Conservation (phyloP, 176 grass and related monocot genomes). For the Pharus latifolius region DNA sequence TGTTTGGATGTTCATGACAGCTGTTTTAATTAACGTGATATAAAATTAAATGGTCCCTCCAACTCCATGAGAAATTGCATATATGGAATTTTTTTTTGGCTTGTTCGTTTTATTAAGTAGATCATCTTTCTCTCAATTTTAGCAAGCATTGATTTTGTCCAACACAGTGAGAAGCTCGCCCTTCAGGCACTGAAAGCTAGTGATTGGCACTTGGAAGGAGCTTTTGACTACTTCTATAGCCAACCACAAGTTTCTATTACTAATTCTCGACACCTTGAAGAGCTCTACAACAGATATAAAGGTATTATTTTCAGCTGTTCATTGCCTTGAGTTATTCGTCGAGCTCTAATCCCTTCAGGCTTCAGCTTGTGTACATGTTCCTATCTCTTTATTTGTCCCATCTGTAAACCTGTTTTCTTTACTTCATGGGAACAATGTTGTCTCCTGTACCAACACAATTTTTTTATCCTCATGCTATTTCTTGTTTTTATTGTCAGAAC, state of each 20-base stretch:
- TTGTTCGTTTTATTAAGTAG: not conserved
- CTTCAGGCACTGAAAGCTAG: slow-evolving; percentile 93
- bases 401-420: not conserved
- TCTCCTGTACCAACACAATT: not conserved
- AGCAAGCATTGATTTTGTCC: not conserved
- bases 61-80: not conserved
- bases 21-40: too few relatives aligned
- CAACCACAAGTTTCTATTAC: slow-evolving; percentile 78
- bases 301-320: slow-evolving; percentile 27
- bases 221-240: slow-evolving; percentile 97
- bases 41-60: not conserved
- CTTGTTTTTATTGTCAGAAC: slow-evolving; percentile 45
- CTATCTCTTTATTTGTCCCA: not conserved
- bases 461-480: not conserved
- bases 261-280: slow-evolving; percentile 72
- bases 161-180: slow-evolving; percentile 84
- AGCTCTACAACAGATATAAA: slow-evolving; percentile 91
- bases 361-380: not conserved
- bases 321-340: not conserved
- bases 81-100: not conserved
- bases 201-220: slow-evolving; percentile 97
- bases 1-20: too few relatives aligned
- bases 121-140: not conserved
- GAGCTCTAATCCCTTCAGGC: not conserved
- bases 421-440: not conserved